phyloP scores from a whole-genome alignment of 2,329 filamentous ascomycete species.

The Tolypocladium pustulatum region DNA sequence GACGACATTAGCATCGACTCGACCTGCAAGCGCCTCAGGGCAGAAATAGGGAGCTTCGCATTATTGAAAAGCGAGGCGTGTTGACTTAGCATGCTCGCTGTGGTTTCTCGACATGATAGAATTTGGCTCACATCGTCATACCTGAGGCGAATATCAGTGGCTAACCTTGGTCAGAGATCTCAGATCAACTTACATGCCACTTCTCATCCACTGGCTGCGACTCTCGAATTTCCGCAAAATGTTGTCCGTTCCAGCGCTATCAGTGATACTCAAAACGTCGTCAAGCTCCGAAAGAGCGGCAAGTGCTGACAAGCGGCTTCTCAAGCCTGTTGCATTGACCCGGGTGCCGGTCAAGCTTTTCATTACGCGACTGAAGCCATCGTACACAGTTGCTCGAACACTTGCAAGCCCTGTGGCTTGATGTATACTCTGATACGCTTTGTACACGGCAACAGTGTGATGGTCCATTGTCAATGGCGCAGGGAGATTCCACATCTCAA shows the following conservation, averaged over 20 bases:
- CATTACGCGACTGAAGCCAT: conserved; percentile 52
- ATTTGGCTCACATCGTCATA: conserved; percentile 72
- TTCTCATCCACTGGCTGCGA: conserved; percentile 71
- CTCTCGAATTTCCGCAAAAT: conserved; percentile 53
- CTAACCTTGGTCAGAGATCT: background rate
- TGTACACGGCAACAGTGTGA: conserved; percentile 63
- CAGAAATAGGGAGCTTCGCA: conserved; percentile 48
- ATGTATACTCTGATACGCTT: conserved; percentile 69
- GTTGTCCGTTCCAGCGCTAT: conserved; percentile 48
- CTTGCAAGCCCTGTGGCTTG: conserved; percentile 46
- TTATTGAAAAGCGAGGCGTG: conserved; percentile 52
- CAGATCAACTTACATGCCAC: conserved; percentile 52
- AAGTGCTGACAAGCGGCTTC: conserved; percentile 48
- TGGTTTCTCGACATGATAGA: conserved; percentile 71
- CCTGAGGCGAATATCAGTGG: conserved; percentile 26
- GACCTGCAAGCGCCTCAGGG: conserved; percentile 63
- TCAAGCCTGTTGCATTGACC: conserved; percentile 39
- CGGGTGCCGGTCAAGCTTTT: conserved; percentile 38
- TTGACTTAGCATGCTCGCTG: conserved; percentile 69
- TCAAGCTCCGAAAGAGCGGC: conserved; percentile 74
- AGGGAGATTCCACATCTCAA: conserved; percentile 89
- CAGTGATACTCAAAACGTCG: conserved; percentile 56
- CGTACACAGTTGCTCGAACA: conserved; percentile 49
- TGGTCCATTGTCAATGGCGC: conserved; percentile 53
- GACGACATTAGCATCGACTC: conserved; percentile 68